phyloP scores from a whole-genome alignment of 2,329 filamentous ascomycete species.

The Thermothelomyces thermophilus region DNA sequence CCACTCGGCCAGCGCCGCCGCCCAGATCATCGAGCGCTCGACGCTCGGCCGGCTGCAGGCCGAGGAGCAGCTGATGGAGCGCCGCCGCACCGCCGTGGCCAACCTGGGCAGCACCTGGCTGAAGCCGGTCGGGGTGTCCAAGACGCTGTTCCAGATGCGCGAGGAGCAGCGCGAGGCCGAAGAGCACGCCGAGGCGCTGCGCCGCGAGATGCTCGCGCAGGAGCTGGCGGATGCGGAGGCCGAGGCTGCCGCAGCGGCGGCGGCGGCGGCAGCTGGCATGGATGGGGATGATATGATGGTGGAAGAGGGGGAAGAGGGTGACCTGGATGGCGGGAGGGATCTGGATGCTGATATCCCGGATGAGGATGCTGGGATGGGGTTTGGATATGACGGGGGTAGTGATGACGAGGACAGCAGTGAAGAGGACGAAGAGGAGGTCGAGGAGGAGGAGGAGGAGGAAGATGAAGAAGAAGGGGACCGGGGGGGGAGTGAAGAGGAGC shows the following conservation, averaged over 20 bases:
- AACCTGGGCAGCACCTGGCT: slow-evolving; percentile 90
- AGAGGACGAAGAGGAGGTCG: slow-evolving; percentile 34
- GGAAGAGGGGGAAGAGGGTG: background rate
- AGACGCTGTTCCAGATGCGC: slow-evolving; percentile 82
- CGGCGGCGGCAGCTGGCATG: slow-evolving; percentile 30
- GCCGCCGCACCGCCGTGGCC: slow-evolving; percentile 72
- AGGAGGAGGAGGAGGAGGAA: slow-evolving; percentile 36
- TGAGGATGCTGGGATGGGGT: slow-evolving; percentile 48
- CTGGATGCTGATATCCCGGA: slow-evolving; percentile 70
- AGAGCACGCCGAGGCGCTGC: slow-evolving; percentile 70
- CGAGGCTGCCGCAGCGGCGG: slow-evolving; percentile 30
- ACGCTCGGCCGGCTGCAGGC: slow-evolving; percentile 62
- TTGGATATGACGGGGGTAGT: slow-evolving; percentile 42
- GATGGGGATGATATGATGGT: slow-evolving; percentile 28
- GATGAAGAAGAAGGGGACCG: slow-evolving; percentile 32
- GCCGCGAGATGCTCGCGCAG: slow-evolving; percentile 62
- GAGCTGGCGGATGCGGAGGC: slow-evolving; percentile 64
- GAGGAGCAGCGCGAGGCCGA: slow-evolving; percentile 86
- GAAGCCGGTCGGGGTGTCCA: slow-evolving; percentile 76
- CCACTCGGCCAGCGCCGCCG: slow-evolving; percentile 4
- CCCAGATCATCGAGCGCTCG: slow-evolving; percentile 42
- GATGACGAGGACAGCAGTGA: slow-evolving; percentile 36
- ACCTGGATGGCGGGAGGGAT: slow-evolving; percentile 45
- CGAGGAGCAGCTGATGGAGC: slow-evolving; percentile 71
- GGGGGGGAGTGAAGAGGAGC: slow-evolving; percentile 26